phyloP scores from a whole-genome alignment of 495 filamentous ascomycete genomes.

The Elaphomyces granulatus region DNA sequence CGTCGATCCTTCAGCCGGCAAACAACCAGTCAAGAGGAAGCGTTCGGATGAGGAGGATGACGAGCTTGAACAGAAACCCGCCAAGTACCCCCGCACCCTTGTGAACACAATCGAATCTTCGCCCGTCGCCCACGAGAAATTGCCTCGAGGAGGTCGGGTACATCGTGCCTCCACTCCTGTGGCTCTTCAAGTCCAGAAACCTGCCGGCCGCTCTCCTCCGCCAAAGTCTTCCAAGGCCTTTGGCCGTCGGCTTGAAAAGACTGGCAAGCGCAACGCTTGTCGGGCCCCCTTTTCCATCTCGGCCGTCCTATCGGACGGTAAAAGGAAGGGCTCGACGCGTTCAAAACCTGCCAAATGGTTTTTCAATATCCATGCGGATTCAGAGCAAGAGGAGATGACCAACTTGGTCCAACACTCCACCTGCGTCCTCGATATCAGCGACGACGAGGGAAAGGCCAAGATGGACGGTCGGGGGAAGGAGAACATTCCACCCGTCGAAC shows the following conservation, averaged over 20 bases:
- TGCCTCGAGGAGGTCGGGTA: no score
- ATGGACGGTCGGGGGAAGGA: conserved; percentile 64
- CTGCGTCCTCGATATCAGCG: conserved; percentile 65
- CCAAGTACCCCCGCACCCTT: no score
- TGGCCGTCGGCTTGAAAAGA: conserved; percentile 36
- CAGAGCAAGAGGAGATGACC: conserved; percentile 70
- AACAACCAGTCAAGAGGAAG: conserved; percentile 51
- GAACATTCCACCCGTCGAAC: conserved; percentile 53
- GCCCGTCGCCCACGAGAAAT: no score
- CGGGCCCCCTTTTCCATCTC: conserved; percentile 60
- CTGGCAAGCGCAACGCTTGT: conserved; percentile 23
- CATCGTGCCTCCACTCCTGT: no score
- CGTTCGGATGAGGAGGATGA: conserved; percentile 38
- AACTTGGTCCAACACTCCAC: conserved; percentile 88
- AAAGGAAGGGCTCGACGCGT: conserved; percentile 24
- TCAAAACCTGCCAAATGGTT: conserved; percentile 57
- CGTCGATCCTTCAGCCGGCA: conserved; percentile 54
- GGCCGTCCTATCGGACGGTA: conserved; percentile 44
- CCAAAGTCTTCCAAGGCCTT: conserved; percentile 21
- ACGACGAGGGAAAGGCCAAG: conserved; percentile 33
- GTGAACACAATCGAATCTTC: no score
- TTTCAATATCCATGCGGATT: conserved; percentile 93
- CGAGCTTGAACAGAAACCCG: conserved; percentile 22
- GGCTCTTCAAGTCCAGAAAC: no score
- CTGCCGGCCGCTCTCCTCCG: conserved; percentile 30